Conservation (phyloP, 306 rosid genomes). For the Sicyos baderoa region DNA sequence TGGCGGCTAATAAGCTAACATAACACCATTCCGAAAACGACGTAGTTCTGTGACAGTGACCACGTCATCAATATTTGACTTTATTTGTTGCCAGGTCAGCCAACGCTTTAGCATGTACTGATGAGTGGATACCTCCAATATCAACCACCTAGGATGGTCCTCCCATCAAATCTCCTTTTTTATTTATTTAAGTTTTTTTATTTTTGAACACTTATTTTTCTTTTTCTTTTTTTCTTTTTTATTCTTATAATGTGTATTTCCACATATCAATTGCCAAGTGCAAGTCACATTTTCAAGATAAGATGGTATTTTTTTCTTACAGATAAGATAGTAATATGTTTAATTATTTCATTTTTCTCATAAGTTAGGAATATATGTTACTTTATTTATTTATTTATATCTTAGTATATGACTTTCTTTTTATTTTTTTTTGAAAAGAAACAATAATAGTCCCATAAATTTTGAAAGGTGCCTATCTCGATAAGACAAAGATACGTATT, state of each 20-base stretch:
- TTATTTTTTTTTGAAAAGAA: background rate
- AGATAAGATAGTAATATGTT: slow-evolving; percentile 4
- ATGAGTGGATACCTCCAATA: slow-evolving; percentile 10
- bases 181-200: too few species aligned
- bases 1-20: background rate
- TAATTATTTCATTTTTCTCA: slow-evolving; percentile 3
- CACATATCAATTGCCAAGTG: background rate
- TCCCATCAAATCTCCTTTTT: background rate
- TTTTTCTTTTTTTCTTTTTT: background rate
- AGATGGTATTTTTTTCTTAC: background rate
- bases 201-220: too few species aligned
- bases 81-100: slow-evolving; percentile 2
- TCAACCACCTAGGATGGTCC: slow-evolving; percentile 15
- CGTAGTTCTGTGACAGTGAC: too few species aligned
- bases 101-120: background rate
- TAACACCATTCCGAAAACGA: background rate
- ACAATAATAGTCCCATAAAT: background rate
- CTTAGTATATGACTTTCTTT: background rate
- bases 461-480: background rate
- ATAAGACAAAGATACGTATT: background rate
- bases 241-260: background rate
- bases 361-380: background rate
- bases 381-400: background rate
- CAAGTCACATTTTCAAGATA: background rate
- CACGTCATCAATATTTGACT: background rate